phyloP scores from a whole-genome alignment of 306 rosid genomes.

The Lagenaria siceraria region DNA sequence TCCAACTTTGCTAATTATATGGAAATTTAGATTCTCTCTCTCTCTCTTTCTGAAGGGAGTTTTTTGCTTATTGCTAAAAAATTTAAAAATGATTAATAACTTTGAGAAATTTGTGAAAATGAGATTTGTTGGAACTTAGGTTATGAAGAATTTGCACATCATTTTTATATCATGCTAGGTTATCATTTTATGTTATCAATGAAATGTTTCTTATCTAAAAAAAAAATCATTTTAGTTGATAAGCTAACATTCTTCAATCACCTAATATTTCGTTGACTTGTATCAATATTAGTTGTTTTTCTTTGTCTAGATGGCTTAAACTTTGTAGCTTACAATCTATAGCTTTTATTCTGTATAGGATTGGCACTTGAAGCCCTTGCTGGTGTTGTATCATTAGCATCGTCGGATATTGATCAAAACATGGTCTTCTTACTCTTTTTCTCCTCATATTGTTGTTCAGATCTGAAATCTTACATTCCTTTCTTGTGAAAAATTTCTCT shows the following conservation, averaged over 20 bases:
- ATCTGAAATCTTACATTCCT: background rate
- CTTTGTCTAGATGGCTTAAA: background rate
- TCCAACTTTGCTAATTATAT: background rate
- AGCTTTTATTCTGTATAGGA: slow-evolving; percentile 28
- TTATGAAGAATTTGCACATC: background rate
- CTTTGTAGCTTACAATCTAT: background rate
- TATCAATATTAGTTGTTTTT: background rate
- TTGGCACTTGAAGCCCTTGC: slow-evolving; percentile 93
- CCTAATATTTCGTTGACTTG: background rate
- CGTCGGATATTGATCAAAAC: slow-evolving; percentile 69
- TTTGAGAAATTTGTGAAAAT: background rate
- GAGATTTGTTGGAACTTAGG: background rate
- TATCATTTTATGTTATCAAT: background rate
- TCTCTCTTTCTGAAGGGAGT: background rate
- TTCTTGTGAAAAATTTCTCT: background rate
- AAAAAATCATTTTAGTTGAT: no score
- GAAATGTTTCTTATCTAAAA: no score
- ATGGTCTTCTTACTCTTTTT: slow-evolving; percentile 28
- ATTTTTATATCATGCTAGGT: background rate
- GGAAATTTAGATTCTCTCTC: background rate
- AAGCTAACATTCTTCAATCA: background rate
- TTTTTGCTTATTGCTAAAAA: background rate
- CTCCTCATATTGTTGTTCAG: slow-evolving; percentile 1
- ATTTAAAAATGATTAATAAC: background rate
- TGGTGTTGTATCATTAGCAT: slow-evolving; percentile 72